Evolutionary conservation across 306 rosid species (phyloP).

Genomic region (Prunus salicina): DNA sequence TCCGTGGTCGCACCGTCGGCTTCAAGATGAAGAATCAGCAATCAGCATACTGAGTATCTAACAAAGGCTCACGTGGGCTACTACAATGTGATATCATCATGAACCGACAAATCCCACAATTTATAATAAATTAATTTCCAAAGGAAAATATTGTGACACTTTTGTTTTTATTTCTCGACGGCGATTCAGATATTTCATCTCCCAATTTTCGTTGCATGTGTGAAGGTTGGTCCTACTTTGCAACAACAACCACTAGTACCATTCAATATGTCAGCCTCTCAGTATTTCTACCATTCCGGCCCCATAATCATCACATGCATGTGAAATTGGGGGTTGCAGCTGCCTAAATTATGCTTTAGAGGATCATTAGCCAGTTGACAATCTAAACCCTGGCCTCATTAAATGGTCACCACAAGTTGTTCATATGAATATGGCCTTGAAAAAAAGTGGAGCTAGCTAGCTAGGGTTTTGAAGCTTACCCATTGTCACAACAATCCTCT

Average conservation of each 20-base stretch:
- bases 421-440: neutral
- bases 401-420: neutral
- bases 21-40: neutral
- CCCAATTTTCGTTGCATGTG: neutral
- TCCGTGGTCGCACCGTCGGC: neutral
- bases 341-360: too few species aligned
- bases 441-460: neutral
- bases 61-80: slow-evolving; percentile 11
- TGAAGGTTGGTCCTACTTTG: neutral
- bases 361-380: neutral
- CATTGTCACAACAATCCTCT: neutral
- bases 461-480: neutral
- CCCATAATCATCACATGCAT: neutral
- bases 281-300: neutral
- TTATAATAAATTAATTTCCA: neutral
- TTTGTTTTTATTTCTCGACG: neutral
- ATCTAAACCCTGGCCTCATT: too few species aligned
- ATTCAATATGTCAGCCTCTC: neutral
- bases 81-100: neutral
- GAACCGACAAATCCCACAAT: slow-evolving; percentile 2
- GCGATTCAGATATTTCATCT: neutral
- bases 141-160: neutral
- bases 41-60: neutral
- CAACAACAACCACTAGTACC: neutral
- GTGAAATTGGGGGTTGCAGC: neutral